Evolutionary conservation across 2,329 filamentous ascomycete species (phyloP), one percentile per base, ranked within the genome.

Genomic region (Dothidotthia symphoricarpi): DNA sequence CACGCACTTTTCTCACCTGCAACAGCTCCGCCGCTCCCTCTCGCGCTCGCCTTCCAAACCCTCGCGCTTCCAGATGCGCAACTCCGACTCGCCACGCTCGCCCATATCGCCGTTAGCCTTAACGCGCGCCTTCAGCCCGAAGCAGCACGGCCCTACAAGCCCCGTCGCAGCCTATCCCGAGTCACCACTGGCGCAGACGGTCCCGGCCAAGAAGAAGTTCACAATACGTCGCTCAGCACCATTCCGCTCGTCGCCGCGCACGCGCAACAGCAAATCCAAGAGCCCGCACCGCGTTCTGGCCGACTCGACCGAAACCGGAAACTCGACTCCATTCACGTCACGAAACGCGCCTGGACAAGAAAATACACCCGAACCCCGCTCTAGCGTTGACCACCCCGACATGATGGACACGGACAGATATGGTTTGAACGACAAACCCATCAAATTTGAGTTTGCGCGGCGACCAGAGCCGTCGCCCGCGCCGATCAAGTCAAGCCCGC

Each of bases 41-140:
- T 96, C 90, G 40, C 81, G 89, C 56, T 96, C 91, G n/a, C 91
- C 91, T 9, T 95, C 91, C 22, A 95, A 93, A 66, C 74, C 73
- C 28, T 77, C 77, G 40, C 76, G 78, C 55, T 91, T 93, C 64
- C 77, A 80, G 39, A 72, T 94, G 36, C 72, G 80, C 52, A 74
- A 70, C 36, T 69, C 73, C 12, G 63, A 64, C 54, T 56, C 61
- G 28, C 59, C 63, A 16, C 54, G 59, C 36, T 70, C 71, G 7
- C 70, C 63, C 33, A 61, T 69, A 33, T 72, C 70, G 14, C 69
- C 70, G 10, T 65, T 72, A 17, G 65, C 61, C 9, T 62, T 72
- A 26, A 63, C 69, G 43, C 69, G 70, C 56, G 68, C 69, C 39
- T 70, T 66, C 51, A 72, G 63, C 69, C 75, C 43, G 66, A 22